These are phyloP conservation scores for Raphanus sativus DNA, from an alignment of 345 rosid species.

Conservation along the genomic window DNA sequence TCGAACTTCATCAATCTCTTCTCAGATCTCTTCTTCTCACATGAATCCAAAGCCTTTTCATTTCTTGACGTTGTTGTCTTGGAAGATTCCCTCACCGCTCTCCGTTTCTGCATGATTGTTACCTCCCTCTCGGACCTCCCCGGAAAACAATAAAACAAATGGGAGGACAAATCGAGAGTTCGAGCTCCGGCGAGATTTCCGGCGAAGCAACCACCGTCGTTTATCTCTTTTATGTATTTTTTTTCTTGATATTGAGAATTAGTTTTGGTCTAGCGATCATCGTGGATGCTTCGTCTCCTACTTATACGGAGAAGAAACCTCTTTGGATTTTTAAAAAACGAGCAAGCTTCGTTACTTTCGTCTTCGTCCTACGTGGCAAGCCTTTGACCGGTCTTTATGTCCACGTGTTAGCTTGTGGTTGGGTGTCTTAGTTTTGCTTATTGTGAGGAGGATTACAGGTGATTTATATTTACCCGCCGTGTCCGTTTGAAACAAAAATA, in stretches of 20 bases:
- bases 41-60: conserved; percentile 25
- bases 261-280: background rate
- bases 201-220: background rate
- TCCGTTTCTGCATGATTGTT: conserved; percentile 37
- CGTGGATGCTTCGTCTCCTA: conserved; percentile 26
- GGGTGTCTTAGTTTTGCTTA: background rate
- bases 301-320: conserved; percentile 37
- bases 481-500: conserved; percentile 15
- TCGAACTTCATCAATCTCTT: conserved; percentile 61
- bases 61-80: conserved; percentile 20
- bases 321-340: conserved; percentile 19
- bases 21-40: conserved; percentile 41
- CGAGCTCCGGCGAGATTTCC: conserved; percentile 11
- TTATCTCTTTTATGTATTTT: background rate
- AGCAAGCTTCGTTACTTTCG: background rate
- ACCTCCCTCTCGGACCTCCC: background rate
- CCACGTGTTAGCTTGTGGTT: background rate
- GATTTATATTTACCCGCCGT: conserved; percentile 37
- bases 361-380: conserved; percentile 30
- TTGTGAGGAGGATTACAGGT: conserved; percentile 4
- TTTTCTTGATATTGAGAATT: background rate
- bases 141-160: background rate
- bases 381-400: conserved; percentile 16
- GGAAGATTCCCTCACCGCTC: conserved; percentile 11
- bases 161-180: background rate